Evolutionary conservation across 805 yeast species (phyloP).

Genomic region (Nakazawaea ernobii): DNA sequence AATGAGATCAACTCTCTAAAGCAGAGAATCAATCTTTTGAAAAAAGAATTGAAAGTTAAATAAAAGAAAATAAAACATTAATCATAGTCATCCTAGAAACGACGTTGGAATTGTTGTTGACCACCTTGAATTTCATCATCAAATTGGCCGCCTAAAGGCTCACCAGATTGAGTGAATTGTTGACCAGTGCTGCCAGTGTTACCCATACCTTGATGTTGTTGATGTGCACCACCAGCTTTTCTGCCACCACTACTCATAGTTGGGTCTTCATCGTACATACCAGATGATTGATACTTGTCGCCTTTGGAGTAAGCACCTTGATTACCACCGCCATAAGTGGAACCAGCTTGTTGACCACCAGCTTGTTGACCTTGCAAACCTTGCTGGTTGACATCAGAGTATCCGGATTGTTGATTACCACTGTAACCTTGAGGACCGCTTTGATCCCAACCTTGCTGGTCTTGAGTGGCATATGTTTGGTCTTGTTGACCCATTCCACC

Average conservation of each 20-base stretch:
- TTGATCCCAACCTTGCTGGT: background rate
- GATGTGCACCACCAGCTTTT: conserved; percentile 3
- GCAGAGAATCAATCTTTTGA: background rate
- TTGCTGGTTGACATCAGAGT: too few species aligned
- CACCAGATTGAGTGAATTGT: background rate
- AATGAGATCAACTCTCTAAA: too few species aligned
- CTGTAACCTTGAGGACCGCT: background rate
- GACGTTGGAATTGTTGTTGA: conserved; percentile 9
- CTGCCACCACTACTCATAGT: background rate
- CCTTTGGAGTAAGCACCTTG: background rate
- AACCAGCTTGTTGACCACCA: background rate
- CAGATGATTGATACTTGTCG: conserved; percentile 3
- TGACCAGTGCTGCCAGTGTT: background rate
- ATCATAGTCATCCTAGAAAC: background rate
- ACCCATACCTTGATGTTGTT: background rate
- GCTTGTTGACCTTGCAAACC: background rate
- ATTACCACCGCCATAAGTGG: background rate
- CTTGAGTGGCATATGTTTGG: conserved; percentile 4
- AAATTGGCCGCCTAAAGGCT: background rate
- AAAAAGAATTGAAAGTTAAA: background rate
- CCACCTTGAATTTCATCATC: background rate
- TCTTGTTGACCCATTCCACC: conserved; percentile 4
- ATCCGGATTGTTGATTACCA: background rate
- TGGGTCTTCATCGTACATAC: conserved; percentile 10
- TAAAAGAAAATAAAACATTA: background rate